Evolutionary conservation across 495 filamentous ascomycete species (phyloP).

Genomic region (Trichoderma virens): DNA sequence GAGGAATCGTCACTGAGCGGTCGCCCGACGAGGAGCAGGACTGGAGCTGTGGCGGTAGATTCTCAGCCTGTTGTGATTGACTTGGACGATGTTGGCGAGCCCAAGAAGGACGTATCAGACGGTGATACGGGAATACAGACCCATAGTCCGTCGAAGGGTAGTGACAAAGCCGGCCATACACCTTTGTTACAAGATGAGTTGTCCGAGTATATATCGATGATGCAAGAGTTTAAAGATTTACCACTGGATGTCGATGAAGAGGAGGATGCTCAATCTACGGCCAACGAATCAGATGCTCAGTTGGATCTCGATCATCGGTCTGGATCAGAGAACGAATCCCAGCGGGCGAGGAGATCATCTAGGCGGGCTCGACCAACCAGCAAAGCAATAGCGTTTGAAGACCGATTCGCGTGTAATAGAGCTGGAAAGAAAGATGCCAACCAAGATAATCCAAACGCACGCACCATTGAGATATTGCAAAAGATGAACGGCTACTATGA

Average conservation of each 20-base stretch:
- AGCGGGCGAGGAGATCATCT: slow-evolving; percentile 17
- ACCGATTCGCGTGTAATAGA: slow-evolving; percentile 36
- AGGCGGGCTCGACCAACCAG: slow-evolving; percentile 2
- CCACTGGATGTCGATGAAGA: slow-evolving; percentile 31
- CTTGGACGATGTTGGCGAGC: slow-evolving; percentile 47
- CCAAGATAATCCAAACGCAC: slow-evolving; percentile 50
- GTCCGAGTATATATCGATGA: slow-evolving; percentile 25
- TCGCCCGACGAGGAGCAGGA: not conserved
- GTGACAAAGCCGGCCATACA: too few relatives aligned
- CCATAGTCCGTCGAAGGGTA: not conserved
- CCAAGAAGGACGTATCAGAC: slow-evolving; percentile 13
- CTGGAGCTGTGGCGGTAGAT: not conserved
- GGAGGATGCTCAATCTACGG: slow-evolving; percentile 20
- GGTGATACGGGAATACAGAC: not conserved
- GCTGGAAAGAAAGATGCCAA: slow-evolving; percentile 29
- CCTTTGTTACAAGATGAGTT: too few relatives aligned
- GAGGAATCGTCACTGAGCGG: not conserved
- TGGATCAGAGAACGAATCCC: slow-evolving; percentile 16
- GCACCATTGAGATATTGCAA: slow-evolving; percentile 72
- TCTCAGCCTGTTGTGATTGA: slow-evolving; percentile 9
- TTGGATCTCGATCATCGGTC: slow-evolving; percentile 15
- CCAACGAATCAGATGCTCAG: slow-evolving; percentile 13
- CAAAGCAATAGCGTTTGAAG: slow-evolving; percentile 24
- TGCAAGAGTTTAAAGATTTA: slow-evolving; percentile 28
- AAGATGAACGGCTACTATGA: slow-evolving; percentile 79